Evolutionary conservation across 305 asterid species (phyloP).

Genomic region (Fraxinus platypoda): DNA sequence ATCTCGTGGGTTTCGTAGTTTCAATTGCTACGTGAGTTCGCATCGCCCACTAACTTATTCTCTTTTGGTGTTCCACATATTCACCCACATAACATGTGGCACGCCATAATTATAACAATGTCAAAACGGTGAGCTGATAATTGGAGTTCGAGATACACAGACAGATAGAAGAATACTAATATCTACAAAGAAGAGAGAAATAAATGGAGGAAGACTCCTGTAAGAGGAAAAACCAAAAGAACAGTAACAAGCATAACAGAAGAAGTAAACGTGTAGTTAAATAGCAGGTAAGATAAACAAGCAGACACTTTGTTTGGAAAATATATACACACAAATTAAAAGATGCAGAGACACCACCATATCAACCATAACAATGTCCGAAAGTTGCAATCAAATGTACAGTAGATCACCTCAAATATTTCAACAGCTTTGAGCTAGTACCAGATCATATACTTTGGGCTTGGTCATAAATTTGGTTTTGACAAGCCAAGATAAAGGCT

Average conservation of each 20-base stretch:
- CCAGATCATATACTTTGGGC: neutral
- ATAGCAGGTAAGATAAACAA: neutral
- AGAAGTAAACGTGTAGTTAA: neutral
- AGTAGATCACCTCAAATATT: conserved; percentile 12
- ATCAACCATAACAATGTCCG: conserved; percentile 10
- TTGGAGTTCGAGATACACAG: neutral
- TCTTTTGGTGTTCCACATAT: neutral
- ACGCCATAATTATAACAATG: conserved; percentile 6
- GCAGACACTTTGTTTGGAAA: neutral
- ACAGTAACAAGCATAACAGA: neutral
- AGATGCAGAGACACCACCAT: neutral
- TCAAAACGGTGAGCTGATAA: neutral
- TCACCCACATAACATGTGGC: conserved; percentile 16
- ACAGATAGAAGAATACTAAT: neutral
- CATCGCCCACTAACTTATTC: neutral
- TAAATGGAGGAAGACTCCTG: neutral
- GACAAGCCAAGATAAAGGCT: conserved; percentile 1
- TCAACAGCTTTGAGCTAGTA: conserved; percentile 5
- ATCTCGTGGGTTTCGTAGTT: neutral
- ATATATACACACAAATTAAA: neutral
- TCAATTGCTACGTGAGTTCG: neutral
- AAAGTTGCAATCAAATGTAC: neutral
- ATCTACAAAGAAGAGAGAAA: neutral
- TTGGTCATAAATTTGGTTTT: neutral
- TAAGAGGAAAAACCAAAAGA: neutral